Conservation (phyloP, 2,329 filamentous ascomycete genomes). For the Diaporthe destruens region DNA sequence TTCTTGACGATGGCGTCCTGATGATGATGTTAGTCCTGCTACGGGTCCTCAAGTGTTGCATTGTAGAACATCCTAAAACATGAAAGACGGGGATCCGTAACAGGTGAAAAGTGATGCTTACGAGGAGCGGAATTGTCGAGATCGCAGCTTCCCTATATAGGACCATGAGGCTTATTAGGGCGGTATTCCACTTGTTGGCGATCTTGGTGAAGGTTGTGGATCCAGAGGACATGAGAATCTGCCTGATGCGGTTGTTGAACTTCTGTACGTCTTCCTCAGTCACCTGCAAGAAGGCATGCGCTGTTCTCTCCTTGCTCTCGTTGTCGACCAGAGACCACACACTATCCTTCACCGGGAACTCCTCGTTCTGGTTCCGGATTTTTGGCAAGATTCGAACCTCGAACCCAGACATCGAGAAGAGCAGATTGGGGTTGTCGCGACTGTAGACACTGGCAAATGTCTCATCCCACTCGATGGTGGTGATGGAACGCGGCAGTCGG, state of each 20-base stretch:
- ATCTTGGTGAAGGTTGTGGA: slow-evolving; percentile 99
- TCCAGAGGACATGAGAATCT: slow-evolving; percentile 99
- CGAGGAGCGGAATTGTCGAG: slow-evolving; percentile 90
- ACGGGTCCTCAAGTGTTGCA: too few relatives aligned
- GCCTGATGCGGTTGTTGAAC: slow-evolving; percentile 98
- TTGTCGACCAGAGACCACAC: slow-evolving; percentile 99
- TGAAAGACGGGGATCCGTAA: too few relatives aligned
- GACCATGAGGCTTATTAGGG: slow-evolving; percentile 92
- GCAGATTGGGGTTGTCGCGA: slow-evolving; percentile 93
- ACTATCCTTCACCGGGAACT: slow-evolving; percentile 97
- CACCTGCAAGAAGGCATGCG: slow-evolving; percentile 96
- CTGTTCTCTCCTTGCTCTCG: slow-evolving; percentile 94
- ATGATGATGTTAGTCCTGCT: too few relatives aligned
- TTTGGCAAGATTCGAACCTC: slow-evolving; percentile 97
- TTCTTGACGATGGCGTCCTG: slow-evolving; percentile 99
- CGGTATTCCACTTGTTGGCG: slow-evolving; percentile 99
- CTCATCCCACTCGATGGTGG: slow-evolving; percentile 99
- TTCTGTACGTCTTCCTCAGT: slow-evolving; percentile 98
- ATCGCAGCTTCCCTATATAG: slow-evolving; percentile 97
- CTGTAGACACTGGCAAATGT: slow-evolving; percentile 99
- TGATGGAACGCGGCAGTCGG: slow-evolving; percentile 90
- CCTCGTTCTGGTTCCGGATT: slow-evolving; percentile 93
- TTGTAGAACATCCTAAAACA: too few relatives aligned
- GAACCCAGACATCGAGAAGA: slow-evolving; percentile 98
- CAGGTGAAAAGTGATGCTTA: too few relatives aligned